Base-by-base conservation (phyloP, 2,329 filamentous ascomycete species). In the Thelonectria blattea region DNA sequence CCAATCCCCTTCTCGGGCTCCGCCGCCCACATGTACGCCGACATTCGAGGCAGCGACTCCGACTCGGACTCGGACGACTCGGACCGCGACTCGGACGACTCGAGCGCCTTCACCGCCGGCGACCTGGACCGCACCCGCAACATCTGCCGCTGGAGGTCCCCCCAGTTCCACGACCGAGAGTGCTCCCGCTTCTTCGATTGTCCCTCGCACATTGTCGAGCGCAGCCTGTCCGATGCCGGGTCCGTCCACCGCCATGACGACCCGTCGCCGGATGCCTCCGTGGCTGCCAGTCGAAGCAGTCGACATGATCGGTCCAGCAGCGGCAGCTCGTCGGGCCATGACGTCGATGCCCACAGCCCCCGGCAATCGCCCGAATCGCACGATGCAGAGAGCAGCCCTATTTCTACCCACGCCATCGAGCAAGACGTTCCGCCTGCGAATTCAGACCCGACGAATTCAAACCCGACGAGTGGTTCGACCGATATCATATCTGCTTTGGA, bases 101-200 rank as follows among this genome's bases (percentile, higher is more conserved):
- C 18, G 50, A 79, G 76, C 66, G 79, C 80, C n/a, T 75, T 79
- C 60, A 68, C 72, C 24, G 74, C 73, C 39, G 81, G 79, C 61
- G 71, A 62, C 47, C 49, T 39, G 34, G 60, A 60, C 54, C 39
- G 34, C 22, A 62, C 55, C 54, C 56, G 50, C 30, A 32, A 62
- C 4, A 41, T 52, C 30, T 83, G 80, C 59, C 74, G 66, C 37
- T 81, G 78, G 74, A 75, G 74, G 51, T 79, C 74, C 10, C 20
- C 68, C 17, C 70, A 72, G 14, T 79, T 74, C 46, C 67, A 79
- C 63, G 75, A 80, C 52, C 74, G 77, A 50, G 81, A 83, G 68
- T 82, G 81, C 67, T 75, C 75, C 11, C 76, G 76, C 48, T 83
- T 75, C 68, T 77, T 81, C 58, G 82, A 84, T 71, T 83, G 81